Percentiles rank a stretch among this genome's conserved stretches.
Evolutionary conservation across 306 rosid species (phyloP).

Genomic region (Cicer cuneatum): DNA sequence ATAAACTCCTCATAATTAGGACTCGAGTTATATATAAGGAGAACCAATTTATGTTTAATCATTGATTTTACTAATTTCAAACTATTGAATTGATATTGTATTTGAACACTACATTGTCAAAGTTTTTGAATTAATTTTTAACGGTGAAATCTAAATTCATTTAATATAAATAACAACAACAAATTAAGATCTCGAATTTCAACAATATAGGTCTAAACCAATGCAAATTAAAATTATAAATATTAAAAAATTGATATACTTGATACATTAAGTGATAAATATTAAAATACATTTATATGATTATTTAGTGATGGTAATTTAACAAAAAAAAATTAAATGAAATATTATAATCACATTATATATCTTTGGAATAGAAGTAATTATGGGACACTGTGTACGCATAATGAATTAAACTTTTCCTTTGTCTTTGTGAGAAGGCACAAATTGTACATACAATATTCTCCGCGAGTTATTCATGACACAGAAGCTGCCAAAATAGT

Average conservation of each 20-base stretch:
- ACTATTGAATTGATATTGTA: not conserved
- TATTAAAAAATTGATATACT: conserved; percentile 5
- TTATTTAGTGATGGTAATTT: too few relatives aligned
- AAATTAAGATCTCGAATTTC: conserved; percentile 20
- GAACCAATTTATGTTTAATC: not conserved
- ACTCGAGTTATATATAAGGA: too few relatives aligned
- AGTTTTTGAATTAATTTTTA: too few relatives aligned
- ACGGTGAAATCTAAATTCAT: too few relatives aligned
- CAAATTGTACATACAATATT: conserved; percentile 56
- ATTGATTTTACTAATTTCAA: conserved; percentile 35
- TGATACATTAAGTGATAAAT: too few relatives aligned
- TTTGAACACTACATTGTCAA: too few relatives aligned
- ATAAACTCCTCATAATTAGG: too few relatives aligned
- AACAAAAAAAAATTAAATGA: too few relatives aligned
- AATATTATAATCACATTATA: conserved; percentile 25
- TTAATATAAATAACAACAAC: conserved; percentile 1
- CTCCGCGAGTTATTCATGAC: conserved; percentile 50
- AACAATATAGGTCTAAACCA: conserved; percentile 36
- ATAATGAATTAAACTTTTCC: conserved; percentile 41
- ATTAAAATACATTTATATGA: too few relatives aligned
- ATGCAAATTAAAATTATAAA: conserved; percentile 16
- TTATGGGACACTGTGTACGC: conserved; percentile 30
- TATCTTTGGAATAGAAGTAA: conserved; percentile 39
- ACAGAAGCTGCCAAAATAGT: conserved; percentile 54
- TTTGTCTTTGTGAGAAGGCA: conserved; percentile 49